Conservation (phyloP, 306 rosid species). For the Mimosa pudica region DNA sequence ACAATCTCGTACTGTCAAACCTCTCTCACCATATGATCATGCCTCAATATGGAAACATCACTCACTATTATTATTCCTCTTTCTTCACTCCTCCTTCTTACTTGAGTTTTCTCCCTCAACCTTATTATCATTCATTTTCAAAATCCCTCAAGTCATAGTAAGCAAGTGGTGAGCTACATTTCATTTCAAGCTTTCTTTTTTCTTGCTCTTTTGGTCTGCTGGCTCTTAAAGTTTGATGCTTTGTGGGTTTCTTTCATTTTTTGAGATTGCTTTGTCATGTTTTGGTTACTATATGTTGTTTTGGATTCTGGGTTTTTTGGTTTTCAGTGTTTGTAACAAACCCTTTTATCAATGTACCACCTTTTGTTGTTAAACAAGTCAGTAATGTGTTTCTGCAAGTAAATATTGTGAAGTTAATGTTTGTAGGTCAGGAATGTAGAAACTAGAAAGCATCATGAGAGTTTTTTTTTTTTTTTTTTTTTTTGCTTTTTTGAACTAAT, state of each 20-base stretch:
- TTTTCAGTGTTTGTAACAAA: background rate
- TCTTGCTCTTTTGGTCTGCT: background rate
- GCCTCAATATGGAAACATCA: too few relatives aligned
- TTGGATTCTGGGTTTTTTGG: background rate
- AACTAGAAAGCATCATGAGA: background rate
- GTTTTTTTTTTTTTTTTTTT: too few relatives aligned
- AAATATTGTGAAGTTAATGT: background rate
- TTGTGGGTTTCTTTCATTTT: background rate
- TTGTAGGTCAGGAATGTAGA: background rate
- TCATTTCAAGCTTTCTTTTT: background rate
- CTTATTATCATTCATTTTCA: too few relatives aligned
- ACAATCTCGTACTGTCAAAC: too few relatives aligned
- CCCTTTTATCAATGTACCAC: background rate
- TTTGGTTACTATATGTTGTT: background rate
- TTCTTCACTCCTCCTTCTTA: too few relatives aligned
- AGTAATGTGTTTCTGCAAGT: background rate
- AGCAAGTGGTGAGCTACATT: background rate
- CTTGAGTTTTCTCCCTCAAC: too few relatives aligned
- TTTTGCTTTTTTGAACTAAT: too few relatives aligned
- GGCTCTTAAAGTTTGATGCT: background rate
- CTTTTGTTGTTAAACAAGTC: conserved; percentile 21
- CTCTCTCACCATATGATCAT: too few relatives aligned
- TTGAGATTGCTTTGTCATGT: background rate
- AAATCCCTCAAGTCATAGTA: too few relatives aligned
- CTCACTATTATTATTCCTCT: too few relatives aligned